Evolutionary conservation across 2,329 filamentous ascomycete species (phyloP).

Genomic region (Geosmithia putterillii): DNA sequence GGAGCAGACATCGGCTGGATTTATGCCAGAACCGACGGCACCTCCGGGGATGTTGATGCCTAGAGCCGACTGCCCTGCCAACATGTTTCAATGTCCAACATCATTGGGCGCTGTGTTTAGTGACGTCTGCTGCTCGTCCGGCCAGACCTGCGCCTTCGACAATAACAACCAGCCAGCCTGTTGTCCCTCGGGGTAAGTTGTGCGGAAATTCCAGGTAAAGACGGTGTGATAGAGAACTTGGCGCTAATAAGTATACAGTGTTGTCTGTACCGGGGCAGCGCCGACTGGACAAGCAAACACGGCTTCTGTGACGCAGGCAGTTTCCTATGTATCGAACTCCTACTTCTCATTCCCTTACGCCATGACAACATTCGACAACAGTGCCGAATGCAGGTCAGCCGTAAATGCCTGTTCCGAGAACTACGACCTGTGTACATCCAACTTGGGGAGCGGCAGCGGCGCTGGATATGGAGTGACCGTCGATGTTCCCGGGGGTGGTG

Average conservation of each 20-base stretch:
- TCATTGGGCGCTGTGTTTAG: slow-evolving; percentile 31
- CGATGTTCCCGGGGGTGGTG: slow-evolving; percentile 38
- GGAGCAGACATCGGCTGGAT: not conserved
- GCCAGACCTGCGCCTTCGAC: slow-evolving; percentile 38
- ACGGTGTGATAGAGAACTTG: not conserved
- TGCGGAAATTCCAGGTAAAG: no score
- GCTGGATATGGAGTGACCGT: slow-evolving; percentile 40
- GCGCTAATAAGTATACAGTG: slow-evolving; percentile 17
- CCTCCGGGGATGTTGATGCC: slow-evolving; percentile 4
- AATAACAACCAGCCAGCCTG: slow-evolving; percentile 36
- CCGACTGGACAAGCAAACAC: slow-evolving; percentile 23
- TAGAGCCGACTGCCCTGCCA: slow-evolving; percentile 28
- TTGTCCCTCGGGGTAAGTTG: slow-evolving; percentile 36
- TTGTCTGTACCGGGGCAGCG: slow-evolving; percentile 44
- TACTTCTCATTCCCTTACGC: slow-evolving; percentile 51
- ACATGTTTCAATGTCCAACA: slow-evolving; percentile 37
- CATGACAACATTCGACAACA: slow-evolving; percentile 36
- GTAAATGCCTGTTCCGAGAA: slow-evolving; percentile 38
- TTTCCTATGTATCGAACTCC: slow-evolving; percentile 41
- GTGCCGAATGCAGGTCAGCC: slow-evolving; percentile 38
- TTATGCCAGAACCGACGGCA: not conserved
- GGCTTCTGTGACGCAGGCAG: slow-evolving; percentile 19
- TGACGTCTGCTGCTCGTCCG: slow-evolving; percentile 37
- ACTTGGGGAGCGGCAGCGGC: slow-evolving; percentile 26
- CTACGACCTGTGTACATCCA: slow-evolving; percentile 38